Conservation (phyloP, 1,284 basidiomycete genomes). For the Malassezia caprae region DNA sequence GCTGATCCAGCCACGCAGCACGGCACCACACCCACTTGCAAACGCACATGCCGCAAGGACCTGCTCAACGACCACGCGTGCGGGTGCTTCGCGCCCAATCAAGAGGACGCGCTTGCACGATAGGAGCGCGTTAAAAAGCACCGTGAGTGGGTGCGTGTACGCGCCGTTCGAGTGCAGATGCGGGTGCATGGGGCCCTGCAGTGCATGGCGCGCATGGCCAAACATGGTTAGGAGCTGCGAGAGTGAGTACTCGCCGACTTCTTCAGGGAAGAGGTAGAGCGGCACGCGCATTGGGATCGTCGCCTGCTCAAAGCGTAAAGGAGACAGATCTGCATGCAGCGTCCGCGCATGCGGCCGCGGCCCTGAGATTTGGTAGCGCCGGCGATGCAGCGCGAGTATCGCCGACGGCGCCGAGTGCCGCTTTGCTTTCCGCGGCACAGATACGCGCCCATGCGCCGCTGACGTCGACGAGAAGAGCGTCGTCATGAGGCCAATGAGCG, state of each 20-base stretch:
- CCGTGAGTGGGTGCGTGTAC: slow-evolving; percentile 81
- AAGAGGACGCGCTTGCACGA: slow-evolving; percentile 90
- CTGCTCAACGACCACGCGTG: slow-evolving; percentile 74
- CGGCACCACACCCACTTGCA: slow-evolving; percentile 73
- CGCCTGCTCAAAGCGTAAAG: neutral
- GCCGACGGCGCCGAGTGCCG: neutral
- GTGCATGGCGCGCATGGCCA: slow-evolving; percentile 54
- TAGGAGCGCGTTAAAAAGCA: slow-evolving; percentile 86
- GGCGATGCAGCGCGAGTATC: neutral
- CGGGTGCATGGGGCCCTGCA: slow-evolving; percentile 57
- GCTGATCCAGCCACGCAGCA: slow-evolving; percentile 67
- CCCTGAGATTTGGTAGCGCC: neutral
- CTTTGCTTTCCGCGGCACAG: neutral
- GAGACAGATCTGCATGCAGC: neutral
- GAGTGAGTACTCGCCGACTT: slow-evolving; percentile 95
- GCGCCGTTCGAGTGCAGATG: slow-evolving; percentile 83
- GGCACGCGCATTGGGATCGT: slow-evolving; percentile 25
- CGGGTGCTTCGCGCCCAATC: slow-evolving; percentile 64
- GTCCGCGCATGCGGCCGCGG: neutral
- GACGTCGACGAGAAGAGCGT: neutral
- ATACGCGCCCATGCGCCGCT: neutral
- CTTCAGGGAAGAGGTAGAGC: slow-evolving; percentile 55
- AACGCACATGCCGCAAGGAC: slow-evolving; percentile 87
- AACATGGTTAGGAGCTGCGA: slow-evolving; percentile 82
- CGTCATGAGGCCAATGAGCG: neutral